A percentile compares a stretch with the other conserved stretches of the same genome.
Conservation (phyloP, 2,329 filamentous ascomycete species). For the Hypoxylon sp. region DNA sequence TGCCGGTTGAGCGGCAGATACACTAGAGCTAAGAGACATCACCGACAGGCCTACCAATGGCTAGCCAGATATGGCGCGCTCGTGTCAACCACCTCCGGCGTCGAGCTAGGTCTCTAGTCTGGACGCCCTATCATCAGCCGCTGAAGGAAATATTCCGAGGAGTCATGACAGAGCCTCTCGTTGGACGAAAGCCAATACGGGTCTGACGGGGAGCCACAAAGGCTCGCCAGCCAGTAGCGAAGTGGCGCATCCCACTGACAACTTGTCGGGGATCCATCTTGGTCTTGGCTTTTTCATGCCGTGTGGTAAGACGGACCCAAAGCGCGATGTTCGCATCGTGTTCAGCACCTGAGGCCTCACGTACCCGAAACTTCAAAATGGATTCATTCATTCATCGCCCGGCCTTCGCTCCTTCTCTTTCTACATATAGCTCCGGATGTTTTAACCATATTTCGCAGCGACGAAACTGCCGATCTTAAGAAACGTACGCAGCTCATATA, state of each 20-base stretch:
- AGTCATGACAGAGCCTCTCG: conserved; percentile 31
- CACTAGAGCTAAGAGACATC: not conserved
- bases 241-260: conserved; percentile 25
- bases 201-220: conserved; percentile 25
- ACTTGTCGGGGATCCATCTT: conserved; percentile 23
- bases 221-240: conserved; percentile 23
- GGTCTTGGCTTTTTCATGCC: conserved; percentile 34
- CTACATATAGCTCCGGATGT: conserved; percentile 10
- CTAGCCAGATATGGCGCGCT: conserved; percentile 29
- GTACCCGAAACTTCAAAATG: conserved; percentile 5
- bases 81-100: conserved; percentile 36
- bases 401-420: conserved; percentile 5
- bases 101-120: conserved; percentile 31
- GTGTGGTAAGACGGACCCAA: conserved; percentile 27
- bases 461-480: conserved; percentile 39
- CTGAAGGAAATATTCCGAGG: conserved; percentile 38
- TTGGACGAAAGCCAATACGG: conserved; percentile 38
- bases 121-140: conserved; percentile 39
- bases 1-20: conserved; percentile 14
- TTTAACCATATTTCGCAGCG: conserved; percentile 23
- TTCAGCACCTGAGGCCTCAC: conserved; percentile 10
- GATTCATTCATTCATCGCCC: conserved; percentile 12
- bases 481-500: conserved; percentile 25
- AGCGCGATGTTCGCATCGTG: conserved; percentile 17
- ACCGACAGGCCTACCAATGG: conserved; percentile 3